Evolutionary conservation across 2,329 filamentous ascomycete genomes (phyloP).

Genomic region (Botryotinia convoluta): DNA sequence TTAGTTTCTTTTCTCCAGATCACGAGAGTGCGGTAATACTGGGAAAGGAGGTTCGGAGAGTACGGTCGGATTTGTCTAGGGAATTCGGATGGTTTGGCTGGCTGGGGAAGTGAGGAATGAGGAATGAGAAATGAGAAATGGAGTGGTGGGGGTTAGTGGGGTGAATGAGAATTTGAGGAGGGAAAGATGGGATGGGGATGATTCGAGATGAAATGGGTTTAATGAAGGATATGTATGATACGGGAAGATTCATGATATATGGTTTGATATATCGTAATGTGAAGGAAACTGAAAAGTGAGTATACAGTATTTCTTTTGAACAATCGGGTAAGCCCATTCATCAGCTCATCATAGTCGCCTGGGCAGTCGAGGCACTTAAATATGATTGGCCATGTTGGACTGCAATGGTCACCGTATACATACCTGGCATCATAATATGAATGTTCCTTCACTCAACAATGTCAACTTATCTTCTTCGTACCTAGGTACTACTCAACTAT

Average conservation of each 20-base stretch:
- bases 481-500: not conserved
- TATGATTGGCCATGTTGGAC: not conserved
- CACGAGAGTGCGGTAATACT: not conserved
- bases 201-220: not conserved
- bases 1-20: not conserved
- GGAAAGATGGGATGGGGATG: not conserved
- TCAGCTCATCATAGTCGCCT: not conserved
- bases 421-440: not conserved
- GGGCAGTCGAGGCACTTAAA: not conserved
- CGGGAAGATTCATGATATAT: not conserved
- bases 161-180: not conserved
- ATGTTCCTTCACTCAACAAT: not conserved
- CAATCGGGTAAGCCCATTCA: not conserved
- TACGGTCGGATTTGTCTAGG: not conserved
- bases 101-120: not conserved
- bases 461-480: not conserved
- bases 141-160: not conserved
- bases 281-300: not conserved
- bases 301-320: not conserved
- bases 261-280: not conserved
- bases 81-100: not conserved
- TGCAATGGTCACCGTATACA: not conserved
- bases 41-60: not conserved
- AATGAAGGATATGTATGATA: not conserved
- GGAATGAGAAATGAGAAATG: not conserved